These are phyloP conservation scores for Hypoxylon sp. DNA, from an alignment of 2,329 filamentous ascomycete genomes.

Conservation along the genomic window DNA sequence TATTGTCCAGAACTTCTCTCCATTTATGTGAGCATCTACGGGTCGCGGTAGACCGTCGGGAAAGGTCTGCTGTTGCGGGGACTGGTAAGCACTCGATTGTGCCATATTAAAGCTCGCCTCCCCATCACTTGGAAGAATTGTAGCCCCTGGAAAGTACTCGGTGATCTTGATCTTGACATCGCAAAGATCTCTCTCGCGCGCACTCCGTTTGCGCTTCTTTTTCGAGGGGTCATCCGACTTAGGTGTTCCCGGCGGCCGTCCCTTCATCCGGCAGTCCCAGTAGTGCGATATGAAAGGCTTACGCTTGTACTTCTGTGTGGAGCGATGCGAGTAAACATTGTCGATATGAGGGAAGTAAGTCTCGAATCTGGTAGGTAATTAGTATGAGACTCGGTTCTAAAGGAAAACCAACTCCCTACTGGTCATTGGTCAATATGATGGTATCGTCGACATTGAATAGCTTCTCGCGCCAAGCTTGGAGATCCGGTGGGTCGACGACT, in stretches of 20 bases:
- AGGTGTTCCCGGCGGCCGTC: conserved; percentile 81
- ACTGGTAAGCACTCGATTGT: conserved; percentile 42
- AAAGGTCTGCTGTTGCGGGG: conserved; percentile 48
- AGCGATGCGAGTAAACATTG: conserved; percentile 87
- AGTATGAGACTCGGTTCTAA: conserved; percentile 23
- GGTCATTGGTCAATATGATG: conserved; percentile 79
- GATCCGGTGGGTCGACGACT: conserved; percentile 75
- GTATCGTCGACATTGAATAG: conserved; percentile 82
- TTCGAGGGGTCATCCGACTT: conserved; percentile 85
- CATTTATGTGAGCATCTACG: conserved; percentile 60
- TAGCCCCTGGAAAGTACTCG: conserved; percentile 76
- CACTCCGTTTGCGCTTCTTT: conserved; percentile 83
- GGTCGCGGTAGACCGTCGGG: conserved; percentile 44
- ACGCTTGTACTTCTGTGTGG: conserved; percentile 84
- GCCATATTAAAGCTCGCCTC: conserved; percentile 43
- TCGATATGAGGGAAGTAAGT: conserved; percentile 88
- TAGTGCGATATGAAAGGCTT: conserved; percentile 88
- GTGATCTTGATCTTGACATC: conserved; percentile 91
- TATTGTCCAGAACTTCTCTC: conserved; percentile 78
- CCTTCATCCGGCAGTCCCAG: conserved; percentile 87
- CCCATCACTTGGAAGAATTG: conserved; percentile 56
- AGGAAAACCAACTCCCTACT: conserved; percentile 65
- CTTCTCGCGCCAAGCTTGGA: conserved; percentile 78
- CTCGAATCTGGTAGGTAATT: conserved; percentile 70
- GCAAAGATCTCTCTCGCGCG: conserved; percentile 83